Base-by-base conservation (phyloP, 768 basidiomycete genomes). In the Leccinum longicurvipes region DNA sequence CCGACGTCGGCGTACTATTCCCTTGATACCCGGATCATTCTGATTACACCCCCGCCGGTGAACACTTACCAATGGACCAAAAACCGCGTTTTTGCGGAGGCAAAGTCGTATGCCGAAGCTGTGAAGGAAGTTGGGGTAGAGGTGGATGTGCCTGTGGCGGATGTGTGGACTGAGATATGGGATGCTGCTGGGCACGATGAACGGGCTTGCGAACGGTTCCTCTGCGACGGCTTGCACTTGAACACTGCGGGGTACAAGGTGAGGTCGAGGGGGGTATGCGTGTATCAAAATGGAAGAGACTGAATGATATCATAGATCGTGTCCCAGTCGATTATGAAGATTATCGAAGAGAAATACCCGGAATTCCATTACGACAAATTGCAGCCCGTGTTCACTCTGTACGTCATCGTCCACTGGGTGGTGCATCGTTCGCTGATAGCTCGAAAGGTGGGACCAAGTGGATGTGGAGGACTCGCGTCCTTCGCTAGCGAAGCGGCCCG, bases 31-130 rank as follows among this genome's bases (percentile, higher is more conserved):
- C 79, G 80, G 51, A 79, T 96, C 62, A 73, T 97, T 50, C 76
- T 98, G 54, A 82, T 95, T 55, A 90, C 89, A 10, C 90, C 94
- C 15, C 91, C 93, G 4, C 94, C 94, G 2, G 79, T 93, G 52
- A 89, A 87, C 63, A 83, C 83, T 6, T 62, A 79, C 60, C 82
- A 83, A 57, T 76, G 89, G 62, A 66, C 39, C 19, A 41, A 19
- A 6, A 46, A 17, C 78, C 74, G 46, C 80, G 91, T 14, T 32
- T 87, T 89, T 63, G 82, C 78, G n/a, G 75, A 74, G 23, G 89
- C 91, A 19, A 81, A 73, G 56, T 63, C 64, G 28, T 96, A 95
- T 69, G 90, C 90, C 6, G 77, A 86, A 51, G 87, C 83, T 27
- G 89, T 86, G 48, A 76, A 74, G 54, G 78, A 81, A 36, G 81